Conservation (phyloP, 148 eudicot genomes). For the Arctostaphylos glauca region DNA sequence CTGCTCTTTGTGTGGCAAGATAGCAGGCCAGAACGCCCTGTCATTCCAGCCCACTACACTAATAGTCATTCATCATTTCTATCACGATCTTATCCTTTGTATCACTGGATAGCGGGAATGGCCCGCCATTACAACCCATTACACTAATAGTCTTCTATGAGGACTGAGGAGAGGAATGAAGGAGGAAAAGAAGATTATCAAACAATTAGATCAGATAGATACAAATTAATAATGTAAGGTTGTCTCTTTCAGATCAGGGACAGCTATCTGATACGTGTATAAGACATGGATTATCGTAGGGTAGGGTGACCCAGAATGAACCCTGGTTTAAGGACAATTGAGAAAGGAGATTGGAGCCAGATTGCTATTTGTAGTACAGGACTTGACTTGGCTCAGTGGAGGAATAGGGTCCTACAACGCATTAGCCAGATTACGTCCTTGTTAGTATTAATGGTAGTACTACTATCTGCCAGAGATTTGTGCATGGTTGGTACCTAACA, state of each 20-base stretch:
- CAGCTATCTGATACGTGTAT: slow-evolving; percentile 9
- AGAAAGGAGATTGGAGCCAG: not conserved
- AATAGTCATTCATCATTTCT: no score
- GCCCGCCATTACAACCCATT: no score
- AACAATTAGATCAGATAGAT: no score
- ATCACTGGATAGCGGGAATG: no score
- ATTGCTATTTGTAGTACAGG: slow-evolving; percentile 11
- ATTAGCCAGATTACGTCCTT: slow-evolving; percentile 14
- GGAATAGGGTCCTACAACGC: not conserved
- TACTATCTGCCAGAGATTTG: slow-evolving; percentile 24
- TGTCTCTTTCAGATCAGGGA: not conserved
- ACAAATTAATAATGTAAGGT: no score
- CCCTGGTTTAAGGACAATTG: slow-evolving; percentile 26
- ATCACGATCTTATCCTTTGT: no score
- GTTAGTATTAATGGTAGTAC: not conserved
- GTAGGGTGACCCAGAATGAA: slow-evolving; percentile 23
- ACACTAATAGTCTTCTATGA: not conserved
- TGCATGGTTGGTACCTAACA: slow-evolving; percentile 33
- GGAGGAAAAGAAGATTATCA: not conserved
- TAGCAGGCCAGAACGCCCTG: no score
- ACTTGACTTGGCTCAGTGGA: not conserved
- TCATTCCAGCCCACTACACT: no score
- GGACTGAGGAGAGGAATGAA: not conserved
- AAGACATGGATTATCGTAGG: slow-evolving; percentile 16
- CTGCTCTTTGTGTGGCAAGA: no score